Base-by-base conservation (phyloP, 2,329 filamentous ascomycete genomes). In the Fusarium poae region DNA sequence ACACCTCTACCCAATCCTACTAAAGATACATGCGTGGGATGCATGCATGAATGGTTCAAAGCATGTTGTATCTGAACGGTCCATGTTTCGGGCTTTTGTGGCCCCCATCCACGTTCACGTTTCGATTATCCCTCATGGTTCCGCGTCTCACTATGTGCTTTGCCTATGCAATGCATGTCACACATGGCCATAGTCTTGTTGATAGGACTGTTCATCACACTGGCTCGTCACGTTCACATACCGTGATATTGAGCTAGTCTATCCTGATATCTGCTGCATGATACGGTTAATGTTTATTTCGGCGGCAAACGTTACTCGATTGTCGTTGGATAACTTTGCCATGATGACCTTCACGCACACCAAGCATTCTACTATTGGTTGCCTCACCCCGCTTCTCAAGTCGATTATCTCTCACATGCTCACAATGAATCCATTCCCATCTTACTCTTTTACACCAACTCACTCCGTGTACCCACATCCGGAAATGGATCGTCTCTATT, bases 51-150 rank as follows among this genome's bases (percentile, higher is more conserved):
- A 66, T 62, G 57, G 53, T 53, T 42, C 57, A 48, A 23, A 50
- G 45, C 8, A 44, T 57, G 54, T 58, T 46, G 29, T 37, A 48
- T 64, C 60, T 57, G 34, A 58, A 27, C 49, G 53, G 27, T 45
- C 44, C 43, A 59, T 59, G 39, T 49, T 48, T 32, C 48, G 20
- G 37, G 3, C 42, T 60, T 67, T 68, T 66, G 66, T 73, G 66
- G 66, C 54, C 62, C 65, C 57, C 48, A 62, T 63, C 35, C 48
- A 57, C 34, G 25, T 49, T 27, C 54, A 49, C 39, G 52, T 61
- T 59, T 61, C 58, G 42, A 73, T 73, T 72, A 73, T 74, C 72
- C 68, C 72, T 72, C 68, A 72, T 67, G 57, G 46, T 69, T 54
- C 37, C 48, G 18, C 18, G 32, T 60, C 49, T 61, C 55, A 57